phyloP scores from a whole-genome alignment of 1,284 basidiomycete genomes.

The Cryptococcus sp. region DNA sequence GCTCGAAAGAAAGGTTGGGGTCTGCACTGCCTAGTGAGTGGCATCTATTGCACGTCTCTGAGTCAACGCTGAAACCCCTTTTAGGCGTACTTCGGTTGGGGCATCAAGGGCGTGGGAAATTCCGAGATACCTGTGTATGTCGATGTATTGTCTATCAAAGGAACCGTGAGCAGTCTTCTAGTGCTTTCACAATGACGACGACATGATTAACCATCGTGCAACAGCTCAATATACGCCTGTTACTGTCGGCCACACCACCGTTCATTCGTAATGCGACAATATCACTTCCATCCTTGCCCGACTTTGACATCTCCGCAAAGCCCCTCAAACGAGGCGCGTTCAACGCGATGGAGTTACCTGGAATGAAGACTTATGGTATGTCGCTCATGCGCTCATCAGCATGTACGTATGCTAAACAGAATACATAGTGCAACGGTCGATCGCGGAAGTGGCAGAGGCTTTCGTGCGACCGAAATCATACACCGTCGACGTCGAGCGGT shows the following conservation, averaged over 20 bases:
- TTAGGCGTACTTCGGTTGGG: conserved; percentile 49
- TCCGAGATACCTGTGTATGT: conserved; percentile 49
- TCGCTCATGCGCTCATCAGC: not conserved
- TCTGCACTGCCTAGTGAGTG: conserved; percentile 43
- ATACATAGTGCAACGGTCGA: conserved; percentile 38
- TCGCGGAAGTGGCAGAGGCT: conserved; percentile 46
- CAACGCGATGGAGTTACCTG: conserved; percentile 52
- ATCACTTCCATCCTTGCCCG: conserved; percentile 49
- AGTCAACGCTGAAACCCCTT: not conserved
- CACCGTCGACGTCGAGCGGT: conserved; percentile 50
- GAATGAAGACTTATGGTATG: conserved; percentile 47
- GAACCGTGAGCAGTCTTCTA: conserved; percentile 26
- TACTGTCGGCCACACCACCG: conserved; percentile 51
- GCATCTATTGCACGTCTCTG: no score
- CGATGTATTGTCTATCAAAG: conserved; percentile 41
- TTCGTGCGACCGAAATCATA: conserved; percentile 51
- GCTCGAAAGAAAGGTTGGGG: conserved; percentile 42
- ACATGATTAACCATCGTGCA: not conserved
- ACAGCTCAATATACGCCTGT: conserved; percentile 43
- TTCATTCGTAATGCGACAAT: conserved; percentile 50
- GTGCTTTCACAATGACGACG: not conserved
- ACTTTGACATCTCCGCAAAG: conserved; percentile 52
- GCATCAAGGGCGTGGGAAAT: conserved; percentile 48
- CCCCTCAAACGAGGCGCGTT: conserved; percentile 47
- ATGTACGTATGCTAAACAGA: not conserved